Evolutionary conservation across 257 asterid species (phyloP).

Genomic region (Thymus mandschuricus): DNA sequence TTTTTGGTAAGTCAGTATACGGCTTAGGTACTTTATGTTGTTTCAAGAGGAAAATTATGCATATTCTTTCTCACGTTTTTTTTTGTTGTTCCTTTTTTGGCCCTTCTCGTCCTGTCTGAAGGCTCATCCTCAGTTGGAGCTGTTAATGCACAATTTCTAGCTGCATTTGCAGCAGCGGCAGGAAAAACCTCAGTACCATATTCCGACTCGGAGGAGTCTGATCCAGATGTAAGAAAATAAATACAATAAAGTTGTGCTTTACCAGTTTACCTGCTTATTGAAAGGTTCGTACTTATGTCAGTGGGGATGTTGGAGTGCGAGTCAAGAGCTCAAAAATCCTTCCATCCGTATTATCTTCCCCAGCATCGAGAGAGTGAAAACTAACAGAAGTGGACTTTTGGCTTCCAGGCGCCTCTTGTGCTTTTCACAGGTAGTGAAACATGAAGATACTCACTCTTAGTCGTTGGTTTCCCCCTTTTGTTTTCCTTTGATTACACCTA

Average conservation of each 20-base stretch:
- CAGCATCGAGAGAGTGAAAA: conserved; percentile 80
- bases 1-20: conserved; percentile 60
- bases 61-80: background rate
- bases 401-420: conserved; percentile 73
- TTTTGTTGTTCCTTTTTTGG: background rate
- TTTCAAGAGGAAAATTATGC: conserved; percentile 11
- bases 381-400: conserved; percentile 58
- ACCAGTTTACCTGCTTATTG: conserved; percentile 28
- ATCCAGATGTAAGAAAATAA: conserved; percentile 72
- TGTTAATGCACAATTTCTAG: conserved; percentile 75
- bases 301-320: conserved; percentile 98
- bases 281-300: conserved; percentile 41
- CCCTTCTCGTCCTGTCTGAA: conserved; percentile 32
- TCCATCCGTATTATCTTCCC: conserved; percentile 74
- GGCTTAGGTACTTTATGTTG: conserved; percentile 17
- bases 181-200: conserved; percentile 71
- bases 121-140: conserved; percentile 89
- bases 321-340: conserved; percentile 81
- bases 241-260: conserved; percentile 17
- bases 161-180: conserved; percentile 93
- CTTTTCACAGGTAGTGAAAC: conserved; percentile 75
- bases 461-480: too few relatives aligned
- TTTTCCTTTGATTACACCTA: too few relatives aligned
- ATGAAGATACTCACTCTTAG: conserved; percentile 10
- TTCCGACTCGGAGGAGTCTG: conserved; percentile 85